phyloP scores from a whole-genome alignment of 768 basidiomycete genomes.

The Amanita rubescens region DNA sequence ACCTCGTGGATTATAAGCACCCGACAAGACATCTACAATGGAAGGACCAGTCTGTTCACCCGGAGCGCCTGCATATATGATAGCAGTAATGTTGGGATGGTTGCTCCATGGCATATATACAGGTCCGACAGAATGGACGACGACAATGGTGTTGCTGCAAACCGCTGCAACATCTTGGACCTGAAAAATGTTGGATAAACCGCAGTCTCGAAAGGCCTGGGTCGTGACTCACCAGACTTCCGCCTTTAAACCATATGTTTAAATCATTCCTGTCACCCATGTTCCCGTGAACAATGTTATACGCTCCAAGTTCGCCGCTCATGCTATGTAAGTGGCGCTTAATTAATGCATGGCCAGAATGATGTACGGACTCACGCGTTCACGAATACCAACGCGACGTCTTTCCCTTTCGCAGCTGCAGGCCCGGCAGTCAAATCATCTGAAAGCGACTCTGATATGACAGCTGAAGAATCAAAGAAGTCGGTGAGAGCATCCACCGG shows the following conservation, averaged over 20 bases:
- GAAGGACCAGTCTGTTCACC: conserved; percentile 79
- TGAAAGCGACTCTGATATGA: conserved; percentile 34
- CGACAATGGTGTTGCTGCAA: conserved; percentile 73
- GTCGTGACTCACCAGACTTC: conserved; percentile 28
- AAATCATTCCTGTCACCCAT: conserved; percentile 54
- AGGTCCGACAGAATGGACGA: conserved; percentile 74
- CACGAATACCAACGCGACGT: conserved; percentile 54
- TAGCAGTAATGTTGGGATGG: conserved; percentile 65
- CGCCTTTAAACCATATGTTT: conserved; percentile 50
- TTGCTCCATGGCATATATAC: conserved; percentile 68
- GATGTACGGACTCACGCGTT: conserved; percentile 37
- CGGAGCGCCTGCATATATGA: conserved; percentile 45
- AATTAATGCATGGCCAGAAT: conserved; percentile 9
- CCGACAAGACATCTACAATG: conserved; percentile 73
- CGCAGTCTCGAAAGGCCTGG: conserved; percentile 9
- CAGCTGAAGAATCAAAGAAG: conserved; percentile 31
- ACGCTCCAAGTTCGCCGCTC: conserved; percentile 48
- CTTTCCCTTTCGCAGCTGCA: conserved; percentile 37
- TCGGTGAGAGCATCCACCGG: conserved; percentile 40
- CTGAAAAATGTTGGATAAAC: conserved; percentile 25
- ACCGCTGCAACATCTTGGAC: conserved; percentile 51
- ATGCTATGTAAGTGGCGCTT: conserved; percentile 24
- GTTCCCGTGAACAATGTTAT: conserved; percentile 55
- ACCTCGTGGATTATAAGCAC: conserved; percentile 67
- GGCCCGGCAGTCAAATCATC: conserved; percentile 33